Percentiles rank a stretch among this genome's conserved stretches.
Evolutionary conservation across 257 asterid genomes (phyloP).

Genomic region (Handroanthus guayacan): DNA sequence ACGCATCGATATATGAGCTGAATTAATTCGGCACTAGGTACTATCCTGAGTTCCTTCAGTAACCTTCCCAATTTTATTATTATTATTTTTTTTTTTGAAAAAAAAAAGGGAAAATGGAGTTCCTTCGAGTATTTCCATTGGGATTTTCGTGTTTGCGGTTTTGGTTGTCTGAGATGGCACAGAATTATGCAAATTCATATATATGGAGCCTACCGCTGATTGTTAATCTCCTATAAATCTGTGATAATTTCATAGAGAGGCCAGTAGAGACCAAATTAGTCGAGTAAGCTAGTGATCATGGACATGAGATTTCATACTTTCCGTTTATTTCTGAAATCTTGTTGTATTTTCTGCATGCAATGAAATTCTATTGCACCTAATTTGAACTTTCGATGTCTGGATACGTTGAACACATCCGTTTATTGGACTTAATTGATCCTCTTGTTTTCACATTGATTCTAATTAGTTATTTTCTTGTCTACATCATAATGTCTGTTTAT

Average conservation of each 20-base stretch:
- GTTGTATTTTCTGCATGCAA: neutral
- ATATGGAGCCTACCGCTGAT: neutral
- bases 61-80: neutral
- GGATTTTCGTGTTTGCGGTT: neutral
- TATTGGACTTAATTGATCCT: neutral
- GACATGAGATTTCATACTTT: neutral
- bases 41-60: too few relatives aligned
- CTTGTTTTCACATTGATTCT: neutral
- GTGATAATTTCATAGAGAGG: conserved; percentile 2
- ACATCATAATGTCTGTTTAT: neutral
- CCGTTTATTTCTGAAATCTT: neutral
- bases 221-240: neutral
- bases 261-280: conserved; percentile 7
- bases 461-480: neutral
- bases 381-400: neutral
- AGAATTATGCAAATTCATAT: neutral
- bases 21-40: neutral
- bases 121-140: neutral
- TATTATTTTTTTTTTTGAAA: neutral
- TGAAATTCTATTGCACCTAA: neutral
- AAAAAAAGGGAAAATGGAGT: neutral
- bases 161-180: neutral
- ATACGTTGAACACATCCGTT: neutral
- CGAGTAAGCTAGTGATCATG: neutral
- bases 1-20: neutral